Conservation (phyloP, 2,329 filamentous ascomycete species). For the Blumeriella jaapii region DNA sequence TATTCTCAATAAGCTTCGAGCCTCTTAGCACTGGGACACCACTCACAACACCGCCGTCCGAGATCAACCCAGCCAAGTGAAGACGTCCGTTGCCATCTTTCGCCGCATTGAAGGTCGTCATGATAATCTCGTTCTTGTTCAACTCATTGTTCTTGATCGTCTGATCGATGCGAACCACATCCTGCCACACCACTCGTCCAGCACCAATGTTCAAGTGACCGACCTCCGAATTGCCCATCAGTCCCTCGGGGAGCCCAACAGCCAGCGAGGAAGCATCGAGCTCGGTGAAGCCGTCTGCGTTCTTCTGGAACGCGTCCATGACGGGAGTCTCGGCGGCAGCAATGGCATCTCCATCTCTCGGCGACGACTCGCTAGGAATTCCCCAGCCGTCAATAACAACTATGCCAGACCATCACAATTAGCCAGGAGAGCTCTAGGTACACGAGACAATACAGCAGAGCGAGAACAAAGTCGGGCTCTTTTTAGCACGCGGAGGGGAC, state of each 20-base stretch:
- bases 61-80: conserved; percentile 84
- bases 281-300: conserved; percentile 74
- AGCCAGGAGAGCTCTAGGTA: conserved; percentile 48
- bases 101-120: conserved; percentile 60
- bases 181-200: conserved; percentile 96
- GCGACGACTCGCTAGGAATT: conserved; percentile 67
- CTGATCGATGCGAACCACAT: conserved; percentile 89
- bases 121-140: conserved; percentile 27
- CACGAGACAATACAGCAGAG: conserved; percentile 40
- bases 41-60: conserved; percentile 79
- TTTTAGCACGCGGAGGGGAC: conserved; percentile 12
- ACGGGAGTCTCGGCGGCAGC: conserved; percentile 82
- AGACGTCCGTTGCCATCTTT: conserved; percentile 85
- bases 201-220: conserved; percentile 98
- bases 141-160: conserved; percentile 52
- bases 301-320: conserved; percentile 86
- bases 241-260: conserved; percentile 86
- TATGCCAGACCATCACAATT: conserved; percentile 45
- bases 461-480: conserved; percentile 30
- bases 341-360: conserved; percentile 88
- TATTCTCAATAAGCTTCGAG: conserved; percentile 25
- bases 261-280: conserved; percentile 93
- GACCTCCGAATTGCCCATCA: conserved; percentile 99
- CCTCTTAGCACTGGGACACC: conserved; percentile 1
- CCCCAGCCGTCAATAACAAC: conserved; percentile 99